Base-by-base conservation (phyloP, 108 stramenopile species). In the Aureococcus anophagefferens region DNA sequence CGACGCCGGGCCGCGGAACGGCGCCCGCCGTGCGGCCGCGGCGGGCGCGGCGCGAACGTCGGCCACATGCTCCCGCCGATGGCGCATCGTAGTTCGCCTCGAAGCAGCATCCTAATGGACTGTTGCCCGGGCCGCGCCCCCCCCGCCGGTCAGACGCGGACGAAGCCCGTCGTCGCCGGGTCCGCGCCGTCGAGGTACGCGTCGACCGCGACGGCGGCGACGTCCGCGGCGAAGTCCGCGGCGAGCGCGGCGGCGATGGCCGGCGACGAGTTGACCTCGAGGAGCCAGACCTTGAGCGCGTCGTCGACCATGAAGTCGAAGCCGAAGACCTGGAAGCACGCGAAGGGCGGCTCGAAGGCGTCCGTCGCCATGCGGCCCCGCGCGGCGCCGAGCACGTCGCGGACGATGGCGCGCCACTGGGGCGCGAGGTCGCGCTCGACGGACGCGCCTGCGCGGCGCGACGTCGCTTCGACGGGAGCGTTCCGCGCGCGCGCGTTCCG, bases 241-340 rank as follows among this genome's bases (percentile, higher is more conserved):
- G 51, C 51, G 21, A 59, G 25, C 21, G 14, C 21, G 21, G 4
- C 51, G 51, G 51, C 51, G 51, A 59, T 59, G 51, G 51, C 51
- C 51, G 51, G 51, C 51, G 51, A 59, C 51, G 51, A 59, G 51
- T 59, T 65, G 30, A 63, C 71, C 64, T 72, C 71, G 4, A 72
- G 34, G 32, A 72, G 35, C 71, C 71, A 72, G 28, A 44, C 37
- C 71, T 72, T 72, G 71, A 65, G 63, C 59, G 30, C 40, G 34
- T 15, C 35, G 64, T 72, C 71, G 62, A 72, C 35, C 37, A 44
- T 33, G 34, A 72, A 72, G 64, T 72, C 71, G 35, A 72, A 72
- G 62, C 63, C 71, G 29, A 72, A 72, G 64, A 72, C 71, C 64
- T 72, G 71, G 35, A 72, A 72, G 35, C 59, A 72, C 17, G 32